These are phyloP conservation scores for Grosmannia huntii DNA, from an alignment of 2,329 filamentous ascomycete species.

Conservation along the genomic window DNA sequence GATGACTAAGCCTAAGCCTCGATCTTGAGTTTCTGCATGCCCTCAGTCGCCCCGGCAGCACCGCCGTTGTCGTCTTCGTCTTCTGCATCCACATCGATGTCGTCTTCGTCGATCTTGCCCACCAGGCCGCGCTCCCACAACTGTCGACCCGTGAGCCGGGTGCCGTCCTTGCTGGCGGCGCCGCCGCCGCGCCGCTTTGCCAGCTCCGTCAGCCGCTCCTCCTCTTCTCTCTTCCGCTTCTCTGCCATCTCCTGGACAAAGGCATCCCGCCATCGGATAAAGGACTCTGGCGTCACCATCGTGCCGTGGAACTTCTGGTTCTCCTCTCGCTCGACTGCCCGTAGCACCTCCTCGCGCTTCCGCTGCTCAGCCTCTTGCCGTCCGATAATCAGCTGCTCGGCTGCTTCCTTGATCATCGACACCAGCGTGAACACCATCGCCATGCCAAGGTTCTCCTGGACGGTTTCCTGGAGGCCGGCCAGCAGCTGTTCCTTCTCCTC, in stretches of 20 bases:
- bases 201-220: constrained; percentile 70
- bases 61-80: constrained; percentile 42
- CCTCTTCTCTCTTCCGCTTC: constrained; percentile 50
- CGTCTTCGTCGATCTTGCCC: constrained; percentile 50
- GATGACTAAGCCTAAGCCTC: constrained; percentile 22
- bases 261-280: constrained; percentile 65
- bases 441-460: constrained; percentile 92
- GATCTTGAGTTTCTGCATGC: constrained; percentile 61
- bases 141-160: constrained; percentile 59
- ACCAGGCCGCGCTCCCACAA: constrained; percentile 66
- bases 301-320: constrained; percentile 95
- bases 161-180: constrained; percentile 45
- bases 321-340: constrained; percentile 70
- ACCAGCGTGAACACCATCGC: constrained; percentile 94
- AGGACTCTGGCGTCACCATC: constrained; percentile 74
- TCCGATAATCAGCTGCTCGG: constrained; percentile 71
- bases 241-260: constrained; percentile 78
- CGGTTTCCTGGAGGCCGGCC: constrained; percentile 54
- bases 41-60: constrained; percentile 30
- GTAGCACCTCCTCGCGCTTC: constrained; percentile 38
- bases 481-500: constrained; percentile 69
- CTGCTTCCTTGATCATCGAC: constrained; percentile 74
- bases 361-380: constrained; percentile 53
- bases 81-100: constrained; percentile 51
- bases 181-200: constrained; percentile 38